These are phyloP conservation scores for Xerocomellus chrysenteron DNA, from an alignment of 768 basidiomycete genomes.

Conservation along the genomic window DNA sequence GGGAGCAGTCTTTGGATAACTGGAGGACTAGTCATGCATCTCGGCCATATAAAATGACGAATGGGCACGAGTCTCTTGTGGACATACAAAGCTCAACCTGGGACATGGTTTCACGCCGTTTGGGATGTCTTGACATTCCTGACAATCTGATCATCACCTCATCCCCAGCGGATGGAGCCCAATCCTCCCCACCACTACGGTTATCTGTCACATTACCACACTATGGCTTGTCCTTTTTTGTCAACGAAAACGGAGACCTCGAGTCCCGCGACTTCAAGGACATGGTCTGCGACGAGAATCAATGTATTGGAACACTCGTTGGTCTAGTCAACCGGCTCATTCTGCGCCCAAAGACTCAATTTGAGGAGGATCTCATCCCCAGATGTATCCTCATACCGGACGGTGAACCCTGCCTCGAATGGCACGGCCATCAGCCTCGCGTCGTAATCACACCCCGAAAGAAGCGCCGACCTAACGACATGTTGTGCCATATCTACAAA, in stretches of 20 bases:
- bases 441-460: not conserved
- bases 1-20: slow-evolving; percentile 17
- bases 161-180: not conserved
- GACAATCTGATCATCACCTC: slow-evolving; percentile 14
- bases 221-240: slow-evolving; percentile 11
- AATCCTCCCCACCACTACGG: not conserved
- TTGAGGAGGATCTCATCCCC: not conserved
- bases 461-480: too few relatives aligned
- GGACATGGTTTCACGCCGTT: not conserved
- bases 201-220: slow-evolving; percentile 34
- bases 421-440: not conserved
- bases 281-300: slow-evolving; percentile 39
- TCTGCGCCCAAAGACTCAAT: not conserved
- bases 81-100: slow-evolving; percentile 19
- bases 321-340: slow-evolving; percentile 40
- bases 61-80: slow-evolving; percentile 6
- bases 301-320: slow-evolving; percentile 40
- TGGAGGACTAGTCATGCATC: slow-evolving; percentile 18
- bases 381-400: not conserved
- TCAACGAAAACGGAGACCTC: too few relatives aligned
- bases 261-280: slow-evolving; percentile 8
- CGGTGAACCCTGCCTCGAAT: not conserved
- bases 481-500: not conserved
- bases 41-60: not conserved
- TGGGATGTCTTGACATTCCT: not conserved